Evolutionary conservation across 495 filamentous ascomycete genomes (phyloP), one percentile per base, ranked within the genome.

Genomic region (Extremus antarcticus): DNA sequence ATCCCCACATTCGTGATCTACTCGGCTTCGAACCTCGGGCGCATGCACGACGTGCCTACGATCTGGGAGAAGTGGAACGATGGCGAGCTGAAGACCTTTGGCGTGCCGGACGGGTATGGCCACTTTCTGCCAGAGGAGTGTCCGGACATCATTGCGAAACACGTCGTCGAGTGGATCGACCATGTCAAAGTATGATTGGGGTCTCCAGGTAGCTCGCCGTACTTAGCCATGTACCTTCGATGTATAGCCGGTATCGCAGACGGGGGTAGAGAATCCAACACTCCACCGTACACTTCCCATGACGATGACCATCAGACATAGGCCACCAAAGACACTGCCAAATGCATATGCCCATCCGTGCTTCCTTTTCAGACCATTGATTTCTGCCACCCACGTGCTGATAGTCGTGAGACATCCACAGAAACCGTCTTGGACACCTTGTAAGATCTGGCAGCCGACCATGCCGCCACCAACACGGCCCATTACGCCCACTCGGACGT

Each of bases 351-450:
- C 51, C 71, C 91, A 95, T 0, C 82, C 82, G 71, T 90, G 73
- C 20, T 76, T 67, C 25, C 82, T 73, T 59, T 76, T 67, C 65
- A 95, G 63, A 2, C 78, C 81, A 56, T 80, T 79, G 64, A 95
- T 63, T 74, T 97, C 91, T 10, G 74, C 70, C 15, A 92, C 85
- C 88, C 89, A 95, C 3, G 90, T 96, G 62, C 85, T 90, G n/a
- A 97, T 80, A 10, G 91, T 97, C 11, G 90, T 95, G 63, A 88
- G 71, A 58, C 84, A 84, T 9, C 91, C 91, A 66, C 90, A 95
- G 62, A 95, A 94, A 47, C 91, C 91, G 73, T 96, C 90, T 71
- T 84, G 78, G 22, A 94, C 71, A 4, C 90, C 90, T 65, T 87
- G 83, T 59, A 94, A 66, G 2, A 94, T 81, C 74, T 90, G 87